Conservation (phyloP, 805 yeast species). For the Teunomyces atbi region DNA sequence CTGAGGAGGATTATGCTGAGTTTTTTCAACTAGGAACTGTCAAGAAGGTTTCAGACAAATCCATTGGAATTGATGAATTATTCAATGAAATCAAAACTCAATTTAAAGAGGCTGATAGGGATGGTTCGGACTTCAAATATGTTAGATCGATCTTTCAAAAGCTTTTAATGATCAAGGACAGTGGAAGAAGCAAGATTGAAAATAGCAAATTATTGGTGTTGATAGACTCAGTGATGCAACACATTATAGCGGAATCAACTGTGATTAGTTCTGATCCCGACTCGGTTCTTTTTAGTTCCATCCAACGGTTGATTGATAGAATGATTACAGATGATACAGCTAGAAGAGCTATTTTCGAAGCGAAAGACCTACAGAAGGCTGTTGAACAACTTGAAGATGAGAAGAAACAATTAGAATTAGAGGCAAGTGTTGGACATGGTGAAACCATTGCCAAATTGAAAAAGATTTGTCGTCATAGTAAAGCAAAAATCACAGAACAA, state of each 20-base stretch:
- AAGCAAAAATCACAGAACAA: conserved; percentile 21
- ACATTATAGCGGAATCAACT: conserved; percentile 26
- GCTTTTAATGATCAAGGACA: conserved; percentile 23
- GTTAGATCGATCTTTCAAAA: conserved; percentile 26
- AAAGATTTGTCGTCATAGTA: conserved; percentile 19
- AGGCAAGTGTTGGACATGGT: conserved; percentile 20
- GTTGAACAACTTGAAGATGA: conserved; percentile 21
- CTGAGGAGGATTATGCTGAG: conserved; percentile 39
- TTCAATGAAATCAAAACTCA: conserved; percentile 12
- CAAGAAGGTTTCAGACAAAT: conserved; percentile 7
- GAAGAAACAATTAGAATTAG: conserved; percentile 19
- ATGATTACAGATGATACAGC: conserved; percentile 35
- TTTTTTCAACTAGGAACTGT: conserved; percentile 12
- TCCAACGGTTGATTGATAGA: conserved; percentile 35
- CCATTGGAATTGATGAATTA: conserved; percentile 11
- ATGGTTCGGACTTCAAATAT: conserved; percentile 8
- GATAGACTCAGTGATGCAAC: conserved; percentile 32
- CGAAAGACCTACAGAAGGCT: conserved; percentile 21
- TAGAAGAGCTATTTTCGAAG: conserved; percentile 31
- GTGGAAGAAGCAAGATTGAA: conserved; percentile 22
- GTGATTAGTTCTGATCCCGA: conserved; percentile 22
- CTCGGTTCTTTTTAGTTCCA: conserved; percentile 28
- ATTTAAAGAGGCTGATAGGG: conserved; percentile 5
- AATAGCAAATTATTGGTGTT: conserved; percentile 24
- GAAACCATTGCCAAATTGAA: conserved; percentile 22